Conservation (phyloP, 306 rosid genomes). For the Acacia crassicarpa region DNA sequence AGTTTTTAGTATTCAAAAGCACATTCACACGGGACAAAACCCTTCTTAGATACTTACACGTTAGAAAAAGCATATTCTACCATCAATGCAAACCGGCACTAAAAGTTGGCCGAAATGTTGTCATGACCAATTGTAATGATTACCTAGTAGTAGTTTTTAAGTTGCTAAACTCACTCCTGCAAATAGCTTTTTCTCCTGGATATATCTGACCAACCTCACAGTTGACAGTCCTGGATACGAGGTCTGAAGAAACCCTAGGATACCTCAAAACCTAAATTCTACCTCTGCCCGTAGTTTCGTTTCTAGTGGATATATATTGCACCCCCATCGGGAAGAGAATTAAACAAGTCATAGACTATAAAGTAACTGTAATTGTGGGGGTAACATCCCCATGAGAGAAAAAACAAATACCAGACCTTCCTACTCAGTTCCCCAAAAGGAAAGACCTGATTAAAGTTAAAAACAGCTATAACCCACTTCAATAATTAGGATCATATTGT, state of each 20-base stretch:
- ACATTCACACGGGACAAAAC: no score
- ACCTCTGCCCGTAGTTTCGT: background rate
- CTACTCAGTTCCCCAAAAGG: background rate
- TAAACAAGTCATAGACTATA: background rate
- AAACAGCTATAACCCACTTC: slow-evolving; percentile 18
- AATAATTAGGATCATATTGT: background rate
- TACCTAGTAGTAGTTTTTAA: no score
- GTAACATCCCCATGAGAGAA: background rate
- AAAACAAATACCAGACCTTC: slow-evolving; percentile 2
- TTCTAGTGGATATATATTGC: background rate
- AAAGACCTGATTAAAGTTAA: slow-evolving; percentile 2
- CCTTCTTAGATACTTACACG: no score
- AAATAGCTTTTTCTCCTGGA: background rate
- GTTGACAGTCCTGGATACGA: slow-evolving; percentile 8
- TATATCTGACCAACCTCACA: background rate
- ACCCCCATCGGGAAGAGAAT: slow-evolving; percentile 35
- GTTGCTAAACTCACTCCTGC: background rate
- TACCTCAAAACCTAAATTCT: slow-evolving; percentile 31
- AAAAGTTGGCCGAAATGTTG: background rate
- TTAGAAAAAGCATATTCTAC: no score
- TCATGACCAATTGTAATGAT: background rate
- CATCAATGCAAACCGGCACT: no score
- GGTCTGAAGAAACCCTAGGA: slow-evolving; percentile 46
- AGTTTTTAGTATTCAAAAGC: no score
- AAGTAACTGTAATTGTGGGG: background rate